These are phyloP conservation scores for Penicillium sp. DNA, from an alignment of 2,329 filamentous ascomycete genomes.

Conservation along the genomic window DNA sequence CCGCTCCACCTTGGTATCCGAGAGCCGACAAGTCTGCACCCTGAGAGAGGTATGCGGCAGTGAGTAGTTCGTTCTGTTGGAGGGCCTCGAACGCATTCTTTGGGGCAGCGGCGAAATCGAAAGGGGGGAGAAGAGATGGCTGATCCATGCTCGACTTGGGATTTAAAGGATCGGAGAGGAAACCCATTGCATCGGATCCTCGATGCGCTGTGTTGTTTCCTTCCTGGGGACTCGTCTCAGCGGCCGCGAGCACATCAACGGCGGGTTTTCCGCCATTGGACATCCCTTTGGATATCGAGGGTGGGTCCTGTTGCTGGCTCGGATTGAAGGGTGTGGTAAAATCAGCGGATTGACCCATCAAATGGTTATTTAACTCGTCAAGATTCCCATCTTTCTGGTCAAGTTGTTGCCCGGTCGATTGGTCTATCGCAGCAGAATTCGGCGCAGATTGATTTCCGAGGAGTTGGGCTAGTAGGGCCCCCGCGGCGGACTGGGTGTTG, in stretches of 20 bases:
- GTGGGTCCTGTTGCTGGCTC: slow-evolving; percentile 10
- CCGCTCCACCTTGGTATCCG: slow-evolving; percentile 35
- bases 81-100: slow-evolving; percentile 38
- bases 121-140: slow-evolving; percentile 35
- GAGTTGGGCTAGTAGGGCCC: slow-evolving; percentile 42
- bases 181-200: slow-evolving; percentile 27
- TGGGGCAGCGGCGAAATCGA: slow-evolving; percentile 33
- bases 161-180: slow-evolving; percentile 35
- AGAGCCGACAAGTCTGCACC: slow-evolving; percentile 36
- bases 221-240: slow-evolving; percentile 10
- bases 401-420: slow-evolving; percentile 9
- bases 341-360: slow-evolving; percentile 9
- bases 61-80: slow-evolving; percentile 41
- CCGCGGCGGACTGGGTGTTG: slow-evolving; percentile 42
- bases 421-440: slow-evolving; percentile 17
- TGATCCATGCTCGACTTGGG: slow-evolving; percentile 32
- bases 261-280: slow-evolving; percentile 18
- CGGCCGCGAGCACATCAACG: slow-evolving; percentile 16
- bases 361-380: slow-evolving; percentile 10
- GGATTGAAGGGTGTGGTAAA: slow-evolving; percentile 5
- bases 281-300: slow-evolving; percentile 14
- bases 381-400: slow-evolving; percentile 18
- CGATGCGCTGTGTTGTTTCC: slow-evolving; percentile 8
- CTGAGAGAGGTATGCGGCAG: slow-evolving; percentile 39
- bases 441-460: slow-evolving; percentile 35